These are phyloP conservation scores for Coprinopsis cinerea DNA, from an alignment of 768 basidiomycete species.

Conservation along the genomic window DNA sequence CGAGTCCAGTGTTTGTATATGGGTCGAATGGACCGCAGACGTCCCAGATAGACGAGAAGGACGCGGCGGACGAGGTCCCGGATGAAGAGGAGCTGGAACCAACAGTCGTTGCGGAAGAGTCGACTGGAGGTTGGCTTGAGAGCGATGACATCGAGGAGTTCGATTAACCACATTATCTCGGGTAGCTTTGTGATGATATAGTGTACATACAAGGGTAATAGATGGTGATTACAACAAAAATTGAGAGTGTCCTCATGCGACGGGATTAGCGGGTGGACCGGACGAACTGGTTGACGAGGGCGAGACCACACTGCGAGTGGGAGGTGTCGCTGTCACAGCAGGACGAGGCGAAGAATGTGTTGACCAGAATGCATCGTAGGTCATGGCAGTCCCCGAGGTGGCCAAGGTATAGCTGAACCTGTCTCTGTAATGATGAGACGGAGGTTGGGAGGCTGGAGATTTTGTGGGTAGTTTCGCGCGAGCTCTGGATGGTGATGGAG, in stretches of 20 bases:
- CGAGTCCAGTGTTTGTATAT: conserved; percentile 41
- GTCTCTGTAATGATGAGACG: too few relatives aligned
- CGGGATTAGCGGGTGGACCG: too few relatives aligned
- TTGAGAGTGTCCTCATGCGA: too few relatives aligned
- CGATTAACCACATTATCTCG: too few relatives aligned
- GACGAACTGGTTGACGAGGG: too few relatives aligned
- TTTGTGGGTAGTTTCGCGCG: background rate
- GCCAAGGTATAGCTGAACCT: too few relatives aligned
- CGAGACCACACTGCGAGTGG: too few relatives aligned
- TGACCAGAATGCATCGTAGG: conserved; percentile 10
- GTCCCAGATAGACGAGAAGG: conserved; percentile 28
- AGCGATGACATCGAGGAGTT: conserved; percentile 56
- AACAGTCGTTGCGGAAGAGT: conserved; percentile 12
- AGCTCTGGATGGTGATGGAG: background rate
- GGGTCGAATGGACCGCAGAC: conserved; percentile 23
- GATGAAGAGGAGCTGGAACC: conserved; percentile 17
- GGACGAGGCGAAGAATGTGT: background rate
- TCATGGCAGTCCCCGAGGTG: background rate
- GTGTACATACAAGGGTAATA: background rate
- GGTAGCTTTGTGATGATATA: too few relatives aligned
- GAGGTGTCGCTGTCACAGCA: background rate
- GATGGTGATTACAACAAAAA: background rate
- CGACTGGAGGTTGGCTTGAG: conserved; percentile 48
- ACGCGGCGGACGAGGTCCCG: conserved; percentile 18
- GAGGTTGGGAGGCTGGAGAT: too few relatives aligned